These are phyloP conservation scores for Heritiera littoralis DNA, from an alignment of 345 rosid genomes.

Conservation along the genomic window DNA sequence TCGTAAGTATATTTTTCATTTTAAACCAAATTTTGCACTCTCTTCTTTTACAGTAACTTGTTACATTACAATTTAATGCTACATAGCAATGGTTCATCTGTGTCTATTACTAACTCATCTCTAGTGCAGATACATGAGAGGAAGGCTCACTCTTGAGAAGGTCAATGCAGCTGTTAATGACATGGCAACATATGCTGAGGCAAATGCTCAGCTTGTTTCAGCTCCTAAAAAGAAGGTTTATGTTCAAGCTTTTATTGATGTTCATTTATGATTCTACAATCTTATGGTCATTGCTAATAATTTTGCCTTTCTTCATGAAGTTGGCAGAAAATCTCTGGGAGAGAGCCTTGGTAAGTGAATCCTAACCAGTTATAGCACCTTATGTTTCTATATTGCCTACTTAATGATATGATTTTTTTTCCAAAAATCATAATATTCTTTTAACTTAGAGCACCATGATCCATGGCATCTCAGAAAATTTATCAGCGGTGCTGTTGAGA, in stretches of 20 bases:
- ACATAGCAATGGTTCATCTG: not conserved
- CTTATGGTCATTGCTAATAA: slow-evolving; percentile 25
- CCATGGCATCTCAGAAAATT: not conserved
- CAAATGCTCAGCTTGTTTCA: slow-evolving; percentile 72
- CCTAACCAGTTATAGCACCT: not conserved
- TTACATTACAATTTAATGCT: not conserved
- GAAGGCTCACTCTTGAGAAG: slow-evolving; percentile 87
- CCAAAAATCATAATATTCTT: not conserved
- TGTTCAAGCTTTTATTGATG: not conserved
- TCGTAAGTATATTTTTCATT: slow-evolving; percentile 50
- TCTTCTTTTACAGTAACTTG: not conserved
- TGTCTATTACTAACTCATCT: slow-evolving; percentile 2
- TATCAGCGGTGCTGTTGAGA: not conserved
- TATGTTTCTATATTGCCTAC: not conserved
- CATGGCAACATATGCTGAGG: slow-evolving; percentile 83
- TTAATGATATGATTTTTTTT: not conserved
- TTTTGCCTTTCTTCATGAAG: slow-evolving; percentile 34
- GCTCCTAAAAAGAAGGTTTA: slow-evolving; percentile 88
- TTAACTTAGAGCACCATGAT: not conserved
- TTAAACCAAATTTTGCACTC: not conserved
- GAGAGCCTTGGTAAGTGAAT: slow-evolving; percentile 73
- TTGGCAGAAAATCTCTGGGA: slow-evolving; percentile 88
- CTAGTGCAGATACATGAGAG: slow-evolving; percentile 80
- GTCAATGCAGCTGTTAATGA: slow-evolving; percentile 90
- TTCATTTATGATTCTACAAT: slow-evolving; percentile 8